phyloP scores from a whole-genome alignment of 306 rosid species.

The Dalbergia cochinchinensis region DNA sequence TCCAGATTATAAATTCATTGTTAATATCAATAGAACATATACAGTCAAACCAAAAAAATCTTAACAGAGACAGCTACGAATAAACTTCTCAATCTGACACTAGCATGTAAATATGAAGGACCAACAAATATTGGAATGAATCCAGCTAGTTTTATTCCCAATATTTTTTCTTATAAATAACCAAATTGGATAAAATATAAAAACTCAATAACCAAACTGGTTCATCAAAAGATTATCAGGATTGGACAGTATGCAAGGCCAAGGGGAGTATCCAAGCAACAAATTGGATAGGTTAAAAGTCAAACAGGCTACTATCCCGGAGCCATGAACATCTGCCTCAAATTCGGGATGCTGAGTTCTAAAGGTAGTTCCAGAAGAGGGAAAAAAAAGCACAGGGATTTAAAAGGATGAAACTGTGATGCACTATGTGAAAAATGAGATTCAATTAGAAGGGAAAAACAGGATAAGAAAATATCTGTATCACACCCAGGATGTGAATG shows the following conservation, averaged over 20 bases:
- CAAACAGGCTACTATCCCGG: neutral
- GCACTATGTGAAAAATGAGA: neutral
- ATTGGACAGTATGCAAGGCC: neutral
- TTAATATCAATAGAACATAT: constrained; percentile 21
- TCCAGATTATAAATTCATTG: neutral
- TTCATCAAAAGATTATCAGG: neutral
- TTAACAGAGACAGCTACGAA: too few species aligned
- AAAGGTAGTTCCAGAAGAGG: neutral
- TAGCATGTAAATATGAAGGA: neutral
- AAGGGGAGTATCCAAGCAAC: too few species aligned
- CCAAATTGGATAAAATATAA: neutral
- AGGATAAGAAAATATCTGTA: neutral
- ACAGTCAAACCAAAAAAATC: neutral
- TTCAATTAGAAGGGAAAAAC: neutral
- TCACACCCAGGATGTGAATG: neutral
- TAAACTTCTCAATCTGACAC: neutral
- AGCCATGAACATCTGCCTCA: neutral
- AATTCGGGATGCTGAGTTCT: neutral
- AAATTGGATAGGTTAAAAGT: neutral
- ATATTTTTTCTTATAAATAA: neutral
- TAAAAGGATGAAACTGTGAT: neutral
- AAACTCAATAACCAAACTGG: neutral
- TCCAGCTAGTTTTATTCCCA: neutral
- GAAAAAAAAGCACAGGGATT: neutral
- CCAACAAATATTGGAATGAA: neutral